Percentiles rank a stretch among this genome's conserved stretches.
Conservation (phyloP, 768 basidiomycete species). For the Russula brevipes region DNA sequence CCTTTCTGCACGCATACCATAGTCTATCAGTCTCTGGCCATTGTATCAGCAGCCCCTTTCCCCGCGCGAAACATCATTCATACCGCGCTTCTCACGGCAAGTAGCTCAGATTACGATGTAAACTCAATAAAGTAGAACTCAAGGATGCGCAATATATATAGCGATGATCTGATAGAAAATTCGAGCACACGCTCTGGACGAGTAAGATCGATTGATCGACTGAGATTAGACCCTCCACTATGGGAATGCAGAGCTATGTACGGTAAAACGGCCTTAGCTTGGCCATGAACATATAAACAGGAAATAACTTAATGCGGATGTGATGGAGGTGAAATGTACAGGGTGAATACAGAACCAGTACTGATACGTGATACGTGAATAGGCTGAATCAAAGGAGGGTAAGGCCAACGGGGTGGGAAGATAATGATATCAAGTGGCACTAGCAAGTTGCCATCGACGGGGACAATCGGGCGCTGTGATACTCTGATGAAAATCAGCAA, state of each 20-base stretch:
- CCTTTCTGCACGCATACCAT: slow-evolving; percentile 21
- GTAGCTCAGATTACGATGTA: slow-evolving; percentile 23
- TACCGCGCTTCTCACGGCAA: neutral
- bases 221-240: slow-evolving; percentile 9
- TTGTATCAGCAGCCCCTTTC: slow-evolving; percentile 19
- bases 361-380: neutral
- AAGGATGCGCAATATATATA: slow-evolving; percentile 14
- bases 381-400: neutral
- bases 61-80: neutral
- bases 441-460: slow-evolving; percentile 5
- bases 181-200: neutral
- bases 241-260: slow-evolving; percentile 11
- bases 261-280: neutral
- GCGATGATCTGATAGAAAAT: neutral
- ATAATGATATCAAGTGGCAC: neutral
- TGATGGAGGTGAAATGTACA: neutral
- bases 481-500: slow-evolving; percentile 18
- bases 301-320: slow-evolving; percentile 25
- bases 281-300: slow-evolving; percentile 23
- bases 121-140: slow-evolving; percentile 19
- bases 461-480: neutral
- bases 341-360: neutral
- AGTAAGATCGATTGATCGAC: neutral
- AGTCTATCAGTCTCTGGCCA: slow-evolving; percentile 15
- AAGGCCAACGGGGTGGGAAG: neutral